Evolutionary conservation across 805 yeast genomes (phyloP), one percentile per base, ranked within the genome.

Genomic region (Cyberlindnera saturnus): DNA sequence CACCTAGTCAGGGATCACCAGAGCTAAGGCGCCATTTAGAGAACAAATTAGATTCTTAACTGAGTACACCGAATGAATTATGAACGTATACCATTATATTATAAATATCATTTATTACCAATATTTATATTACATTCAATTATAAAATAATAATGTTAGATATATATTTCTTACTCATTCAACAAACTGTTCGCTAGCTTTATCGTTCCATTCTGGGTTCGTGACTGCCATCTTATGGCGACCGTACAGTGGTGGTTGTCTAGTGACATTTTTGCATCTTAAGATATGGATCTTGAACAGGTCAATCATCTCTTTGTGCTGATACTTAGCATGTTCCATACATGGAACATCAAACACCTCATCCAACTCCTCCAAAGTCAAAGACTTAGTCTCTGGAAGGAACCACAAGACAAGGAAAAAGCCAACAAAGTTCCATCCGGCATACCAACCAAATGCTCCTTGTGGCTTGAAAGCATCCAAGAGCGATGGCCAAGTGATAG

Each of bases 401-500:
- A 82, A 69, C 73, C 84, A 80, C 42, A 86, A 72, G 5, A 84
- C 86, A 55, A 86, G 53, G 65, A 80, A 77, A 68, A 80, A 81
- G 0, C 86, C 86, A 42, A 79, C 66, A 45, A 79, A 53, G 61
- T 86, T 86, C 90, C 91, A 83, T 13, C 82, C 95, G 1, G 93
- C 95, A 57, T 86, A 87, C 74, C 81, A 87, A 13, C 93, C 89
- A 60, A 85, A 87, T 4, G 95, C 95, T 62, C 96, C 96, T 51
- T 82, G 86, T 3, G 88, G 75, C 43, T 76, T 78, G 65, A 87
- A 81, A 0, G 82, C 80, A 38, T 64, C 72, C 44, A 75, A 62
- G 61, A 87, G 64, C 19, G 86, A 69, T 31, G 95, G 93, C 93
- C 93, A 82, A 8, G 95, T 80, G 49, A 86, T 71, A 17, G 93